These are phyloP conservation scores for Acanthamoeba royreba DNA, from an alignment of 208 protist species.

Conservation along the genomic window DNA sequence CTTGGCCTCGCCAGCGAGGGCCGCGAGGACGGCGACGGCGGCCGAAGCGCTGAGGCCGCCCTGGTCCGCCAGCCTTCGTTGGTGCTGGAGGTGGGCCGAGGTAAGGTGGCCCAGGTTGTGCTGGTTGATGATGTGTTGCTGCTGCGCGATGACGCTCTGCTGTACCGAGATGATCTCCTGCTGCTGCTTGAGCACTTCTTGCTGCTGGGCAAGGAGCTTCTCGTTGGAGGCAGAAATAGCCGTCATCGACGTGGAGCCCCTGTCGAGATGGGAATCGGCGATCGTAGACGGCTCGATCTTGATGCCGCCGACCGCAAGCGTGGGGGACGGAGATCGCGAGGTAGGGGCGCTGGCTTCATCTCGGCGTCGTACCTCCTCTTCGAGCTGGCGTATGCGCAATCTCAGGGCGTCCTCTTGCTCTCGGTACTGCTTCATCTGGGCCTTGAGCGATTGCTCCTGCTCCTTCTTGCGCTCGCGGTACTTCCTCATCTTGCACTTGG, in stretches of 20 bases:
- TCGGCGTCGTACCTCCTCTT: not conserved
- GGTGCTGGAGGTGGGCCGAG: not conserved
- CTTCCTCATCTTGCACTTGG: slow-evolving; percentile 36
- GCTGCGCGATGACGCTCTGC: not conserved
- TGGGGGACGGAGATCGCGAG: not conserved
- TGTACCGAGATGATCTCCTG: not conserved
- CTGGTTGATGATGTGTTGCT: not conserved
- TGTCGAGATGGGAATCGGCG: no score
- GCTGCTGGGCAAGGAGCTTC: slow-evolving; percentile 2
- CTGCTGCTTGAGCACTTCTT: slow-evolving; percentile 28
- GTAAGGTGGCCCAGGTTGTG: not conserved
- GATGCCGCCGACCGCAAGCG: not conserved
- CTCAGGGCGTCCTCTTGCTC: not conserved
- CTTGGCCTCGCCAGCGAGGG: not conserved
- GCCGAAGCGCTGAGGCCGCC: not conserved
- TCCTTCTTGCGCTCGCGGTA: slow-evolving; percentile 35
- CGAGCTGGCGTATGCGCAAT: not conserved
- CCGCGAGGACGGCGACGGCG: not conserved
- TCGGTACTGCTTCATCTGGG: not conserved
- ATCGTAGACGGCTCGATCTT: not conserved
- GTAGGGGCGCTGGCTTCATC: not conserved
- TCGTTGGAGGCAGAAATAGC: not conserved
- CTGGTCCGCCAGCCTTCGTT: not conserved
- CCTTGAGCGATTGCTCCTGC: not conserved
- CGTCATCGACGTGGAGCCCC: not conserved